These are phyloP conservation scores for Prunella vulgaris DNA, from an alignment of 257 asterid genomes.

Conservation along the genomic window DNA sequence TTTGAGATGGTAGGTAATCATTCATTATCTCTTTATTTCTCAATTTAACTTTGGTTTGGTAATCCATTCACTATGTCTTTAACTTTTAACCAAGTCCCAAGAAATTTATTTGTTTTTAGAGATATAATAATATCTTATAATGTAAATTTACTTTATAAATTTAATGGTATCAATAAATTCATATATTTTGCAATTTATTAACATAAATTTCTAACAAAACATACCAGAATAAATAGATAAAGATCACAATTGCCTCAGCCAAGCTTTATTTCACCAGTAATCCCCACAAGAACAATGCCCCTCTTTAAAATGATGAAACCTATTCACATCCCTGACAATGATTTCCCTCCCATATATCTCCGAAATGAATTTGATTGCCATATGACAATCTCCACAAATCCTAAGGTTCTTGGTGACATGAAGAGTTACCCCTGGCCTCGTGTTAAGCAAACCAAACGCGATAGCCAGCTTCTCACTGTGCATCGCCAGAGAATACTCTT, in stretches of 20 bases:
- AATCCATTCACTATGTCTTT: too few relatives aligned
- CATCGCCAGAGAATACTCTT: constrained; percentile 38
- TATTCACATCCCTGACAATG: constrained; percentile 70
- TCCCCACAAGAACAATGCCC: constrained; percentile 75
- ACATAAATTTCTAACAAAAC: too few relatives aligned
- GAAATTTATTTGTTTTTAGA: too few relatives aligned
- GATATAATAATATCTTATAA: too few relatives aligned
- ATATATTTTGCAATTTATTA: too few relatives aligned
- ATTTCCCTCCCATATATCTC: constrained; percentile 58
- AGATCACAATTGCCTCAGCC: not conserved
- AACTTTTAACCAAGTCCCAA: too few relatives aligned
- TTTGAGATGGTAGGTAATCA: not conserved
- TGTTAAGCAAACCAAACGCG: constrained; percentile 59
- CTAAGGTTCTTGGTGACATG: constrained; percentile 74
- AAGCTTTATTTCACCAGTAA: constrained; percentile 48
- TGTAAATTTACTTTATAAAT: too few relatives aligned
- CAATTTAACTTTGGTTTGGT: too few relatives aligned
- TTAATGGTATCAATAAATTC: too few relatives aligned
- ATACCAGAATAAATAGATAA: not conserved
- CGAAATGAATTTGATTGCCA: constrained; percentile 56
- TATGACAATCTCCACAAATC: constrained; percentile 79
- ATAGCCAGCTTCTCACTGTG: constrained; percentile 74
- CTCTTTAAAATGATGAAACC: constrained; percentile 68
- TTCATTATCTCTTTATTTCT: not conserved
- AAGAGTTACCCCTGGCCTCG: constrained; percentile 43